Evolutionary conservation across 2,329 filamentous ascomycete species (phyloP).

Genomic region (Aspergillus texensis): DNA sequence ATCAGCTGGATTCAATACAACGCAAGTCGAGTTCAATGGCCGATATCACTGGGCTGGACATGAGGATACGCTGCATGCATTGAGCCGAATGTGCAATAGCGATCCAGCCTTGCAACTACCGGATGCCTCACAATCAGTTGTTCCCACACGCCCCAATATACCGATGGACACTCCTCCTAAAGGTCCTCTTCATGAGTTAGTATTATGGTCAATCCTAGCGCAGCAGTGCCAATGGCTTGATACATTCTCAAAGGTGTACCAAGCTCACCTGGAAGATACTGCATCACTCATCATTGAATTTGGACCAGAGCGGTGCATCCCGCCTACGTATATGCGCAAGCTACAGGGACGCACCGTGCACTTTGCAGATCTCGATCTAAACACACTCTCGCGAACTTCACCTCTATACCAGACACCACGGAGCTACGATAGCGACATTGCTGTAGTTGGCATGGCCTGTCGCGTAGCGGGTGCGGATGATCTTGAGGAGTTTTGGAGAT

Average conservation of each 20-base stretch:
- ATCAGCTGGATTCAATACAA: conserved; percentile 14
- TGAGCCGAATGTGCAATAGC: conserved; percentile 14
- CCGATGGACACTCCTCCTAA: background rate
- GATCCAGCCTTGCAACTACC: conserved; percentile 15
- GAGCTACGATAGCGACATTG: conserved; percentile 28
- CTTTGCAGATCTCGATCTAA: conserved; percentile 17
- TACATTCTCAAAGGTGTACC: conserved; percentile 16
- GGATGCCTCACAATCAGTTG: conserved; percentile 7
- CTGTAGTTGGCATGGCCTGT: conserved; percentile 39
- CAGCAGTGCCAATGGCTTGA: conserved; percentile 19
- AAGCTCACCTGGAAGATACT: conserved; percentile 2
- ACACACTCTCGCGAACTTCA: conserved; percentile 1
- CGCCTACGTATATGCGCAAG: conserved; percentile 16
- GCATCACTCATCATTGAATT: conserved; percentile 19
- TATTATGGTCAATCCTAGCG: conserved; percentile 15
- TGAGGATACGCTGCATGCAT: background rate
- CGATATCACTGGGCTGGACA: conserved; percentile 24
- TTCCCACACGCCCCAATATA: conserved; percentile 11
- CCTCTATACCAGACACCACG: background rate
- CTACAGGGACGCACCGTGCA: conserved; percentile 15
- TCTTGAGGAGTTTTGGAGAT: conserved; percentile 35
- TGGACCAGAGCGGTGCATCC: conserved; percentile 22
- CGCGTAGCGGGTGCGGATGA: conserved; percentile 33
- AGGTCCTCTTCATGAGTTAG: conserved; percentile 12
- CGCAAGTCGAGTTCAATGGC: conserved; percentile 20